Conservation (phyloP, 139 green algal genomes). For the Gonium pectorale region DNA sequence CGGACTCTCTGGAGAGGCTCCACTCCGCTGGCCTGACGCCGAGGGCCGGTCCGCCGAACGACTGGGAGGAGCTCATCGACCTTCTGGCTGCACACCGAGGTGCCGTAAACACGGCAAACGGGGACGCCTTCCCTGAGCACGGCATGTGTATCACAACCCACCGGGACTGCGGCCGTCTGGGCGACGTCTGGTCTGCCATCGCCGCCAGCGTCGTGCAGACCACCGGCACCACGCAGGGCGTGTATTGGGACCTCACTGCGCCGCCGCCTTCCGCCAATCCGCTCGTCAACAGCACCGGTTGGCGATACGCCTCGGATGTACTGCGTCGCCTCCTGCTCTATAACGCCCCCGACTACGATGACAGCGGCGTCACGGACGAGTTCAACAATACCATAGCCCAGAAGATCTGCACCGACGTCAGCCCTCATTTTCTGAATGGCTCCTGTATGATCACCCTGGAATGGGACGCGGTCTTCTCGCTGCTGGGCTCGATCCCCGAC, state of each 20-base stretch:
- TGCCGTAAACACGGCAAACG: background rate
- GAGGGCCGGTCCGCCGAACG: background rate
- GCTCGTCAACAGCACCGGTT: constrained; percentile 3
- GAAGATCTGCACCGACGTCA: too few species aligned
- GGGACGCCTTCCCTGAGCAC: background rate
- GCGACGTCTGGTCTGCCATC: background rate
- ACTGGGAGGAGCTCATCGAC: background rate
- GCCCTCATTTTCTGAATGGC: background rate
- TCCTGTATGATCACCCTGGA: background rate
- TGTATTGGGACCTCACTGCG: background rate
- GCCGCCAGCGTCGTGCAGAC: background rate
- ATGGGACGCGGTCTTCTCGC: background rate
- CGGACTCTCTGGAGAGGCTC: background rate
- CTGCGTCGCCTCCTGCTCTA: background rate
- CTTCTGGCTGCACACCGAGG: background rate
- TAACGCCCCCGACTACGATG: background rate
- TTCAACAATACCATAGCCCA: too few species aligned
- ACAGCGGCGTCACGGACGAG: too few species aligned
- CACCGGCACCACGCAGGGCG: background rate
- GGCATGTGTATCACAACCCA: background rate
- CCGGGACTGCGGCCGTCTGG: background rate
- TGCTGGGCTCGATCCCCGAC: background rate
- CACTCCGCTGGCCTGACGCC: background rate
- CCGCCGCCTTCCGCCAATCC: too few species aligned
- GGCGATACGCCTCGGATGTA: background rate